Base-by-base conservation (phyloP, 148 eudicot genomes). In the Silene conica region DNA sequence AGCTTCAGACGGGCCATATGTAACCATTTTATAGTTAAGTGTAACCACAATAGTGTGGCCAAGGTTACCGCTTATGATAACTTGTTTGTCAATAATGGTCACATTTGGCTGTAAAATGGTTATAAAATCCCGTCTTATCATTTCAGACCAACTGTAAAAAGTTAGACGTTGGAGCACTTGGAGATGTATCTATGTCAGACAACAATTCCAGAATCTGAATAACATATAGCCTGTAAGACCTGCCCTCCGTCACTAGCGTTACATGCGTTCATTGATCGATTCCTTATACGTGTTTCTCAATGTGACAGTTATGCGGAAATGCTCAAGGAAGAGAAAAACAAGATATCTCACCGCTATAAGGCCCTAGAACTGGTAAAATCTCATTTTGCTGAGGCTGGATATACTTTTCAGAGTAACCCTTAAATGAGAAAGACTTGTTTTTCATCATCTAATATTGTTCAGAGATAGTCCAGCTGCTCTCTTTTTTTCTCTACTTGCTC, bases 291-390 rank as follows among this genome's bases (percentile, higher is more conserved):
- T 34, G 26, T 45, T 43, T 57, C 22, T 52, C 82, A 31, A 70
- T 72, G 25, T 61, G 14, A 65, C 77, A 91, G 98, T 19, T 94
- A 94, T 63, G 98, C 98, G 1, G 98, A 94, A 78, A 88, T 94
- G 95, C 85, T 89, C 46, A 91, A 91, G 83, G 97, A 94, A 69
- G 98, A 85, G 79, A 94, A 91, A 86, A 89, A 91, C 88, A 91
- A 89, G 82, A 94, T 94, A 73, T 94, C 98, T 56, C 98, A 94
- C 69, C 91, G 98, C 20, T 83, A 70, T 67, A 86, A 80, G 82
- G 92, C 98, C 26, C 97, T 91, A 72, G 86, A 87, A 28, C 74
- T 89, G 72, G 97, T 94, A 77, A 94, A 89, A 71, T 87, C 96
- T 20, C 96, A 94, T 81, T 94, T 94, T 82, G 85, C 90, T 0